Evolutionary conservation across 768 basidiomycete genomes (phyloP).

Genomic region (Coprinopsis cinerea): DNA sequence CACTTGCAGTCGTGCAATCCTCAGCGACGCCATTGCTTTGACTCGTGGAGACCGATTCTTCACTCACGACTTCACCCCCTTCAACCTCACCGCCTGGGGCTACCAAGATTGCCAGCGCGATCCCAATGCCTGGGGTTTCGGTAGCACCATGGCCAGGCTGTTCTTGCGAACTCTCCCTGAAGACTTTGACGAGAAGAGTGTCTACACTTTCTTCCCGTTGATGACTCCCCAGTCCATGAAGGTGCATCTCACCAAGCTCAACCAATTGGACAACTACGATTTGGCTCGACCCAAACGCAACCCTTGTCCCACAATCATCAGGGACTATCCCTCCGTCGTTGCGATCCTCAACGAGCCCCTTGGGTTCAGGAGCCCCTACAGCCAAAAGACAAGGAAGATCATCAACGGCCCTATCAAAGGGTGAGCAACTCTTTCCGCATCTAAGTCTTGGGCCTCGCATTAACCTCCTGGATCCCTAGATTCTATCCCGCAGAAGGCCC

Average conservation of each 20-base stretch:
- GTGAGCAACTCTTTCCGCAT: slow-evolving; percentile 28
- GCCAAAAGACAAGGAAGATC: slow-evolving; percentile 44
- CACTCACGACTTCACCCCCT: slow-evolving; percentile 76
- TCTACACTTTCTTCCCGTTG: slow-evolving; percentile 86
- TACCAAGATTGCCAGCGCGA: slow-evolving; percentile 80
- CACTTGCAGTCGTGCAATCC: slow-evolving; percentile 80
- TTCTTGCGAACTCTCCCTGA: slow-evolving; percentile 70
- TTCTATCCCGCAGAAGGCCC: slow-evolving; percentile 60
- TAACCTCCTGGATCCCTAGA: too few relatives aligned
- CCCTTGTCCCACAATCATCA: slow-evolving; percentile 25
- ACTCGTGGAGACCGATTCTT: slow-evolving; percentile 82
- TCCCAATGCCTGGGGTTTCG: slow-evolving; percentile 64
- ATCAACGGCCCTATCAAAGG: slow-evolving; percentile 56
- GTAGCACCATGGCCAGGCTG: slow-evolving; percentile 69
- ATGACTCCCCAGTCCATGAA: slow-evolving; percentile 74
- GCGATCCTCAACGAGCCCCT: slow-evolving; percentile 43
- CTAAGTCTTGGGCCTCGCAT: too few relatives aligned
- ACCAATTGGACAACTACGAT: slow-evolving; percentile 49
- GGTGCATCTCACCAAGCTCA: slow-evolving; percentile 48
- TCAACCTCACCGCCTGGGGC: slow-evolving; percentile 80
- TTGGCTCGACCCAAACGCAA: slow-evolving; percentile 39
- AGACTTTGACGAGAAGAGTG: slow-evolving; percentile 60
- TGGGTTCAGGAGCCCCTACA: slow-evolving; percentile 44
- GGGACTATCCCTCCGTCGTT: slow-evolving; percentile 45
- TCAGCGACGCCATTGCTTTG: slow-evolving; percentile 81